Base-by-base conservation (phyloP, 306 rosid genomes). In the Glycine latifolia region DNA sequence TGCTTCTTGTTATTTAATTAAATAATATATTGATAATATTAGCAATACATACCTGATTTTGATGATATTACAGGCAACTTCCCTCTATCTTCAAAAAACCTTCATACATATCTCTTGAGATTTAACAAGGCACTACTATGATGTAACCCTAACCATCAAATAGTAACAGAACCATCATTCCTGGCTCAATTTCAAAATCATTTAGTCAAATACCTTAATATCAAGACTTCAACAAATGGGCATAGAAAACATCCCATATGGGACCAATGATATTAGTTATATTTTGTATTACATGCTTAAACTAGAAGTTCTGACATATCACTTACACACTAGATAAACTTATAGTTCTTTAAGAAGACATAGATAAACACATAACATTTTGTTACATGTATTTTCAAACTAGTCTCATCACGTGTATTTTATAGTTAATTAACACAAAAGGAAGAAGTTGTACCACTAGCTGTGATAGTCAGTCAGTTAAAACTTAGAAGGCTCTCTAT, bases 181-280 rank as follows among this genome's bases (percentile, higher is more conserved):
- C 73, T 50, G 59, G 33, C 48, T 81, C 68, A 54, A 52, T 26
- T 63, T 67, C 74, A 80, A 80, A 37, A 72, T 80, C 17, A 46
- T 47, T 59, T 47, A 44, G 46, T 62, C 56, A 65, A 49, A 73
- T 58, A 35, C 46, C 39, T 46, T 26, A 15, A 62, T 33, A 79
- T 41, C 63, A 17, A 8, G 10, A 41, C 26, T 65, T 65, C 50
- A 16, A 78, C 15, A 59, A 48, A 59, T 60, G 39, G 78, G 54
- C 53, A 16, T 50, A 49, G 53, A 16, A 16, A 68, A 54, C 44
- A 41, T 6, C 44, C 31, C 52, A 10, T 70, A 17, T 35, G 52
- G 33, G 26, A 53, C 60, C 37, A 20, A 59, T 58, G 6, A 10
- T 59, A 35, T 53, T 37, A 66, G 33, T 47, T 48, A 58, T 43